These are phyloP conservation scores for Aaosphaeria arxii DNA, from an alignment of 2,329 filamentous ascomycete species.

Conservation along the genomic window DNA sequence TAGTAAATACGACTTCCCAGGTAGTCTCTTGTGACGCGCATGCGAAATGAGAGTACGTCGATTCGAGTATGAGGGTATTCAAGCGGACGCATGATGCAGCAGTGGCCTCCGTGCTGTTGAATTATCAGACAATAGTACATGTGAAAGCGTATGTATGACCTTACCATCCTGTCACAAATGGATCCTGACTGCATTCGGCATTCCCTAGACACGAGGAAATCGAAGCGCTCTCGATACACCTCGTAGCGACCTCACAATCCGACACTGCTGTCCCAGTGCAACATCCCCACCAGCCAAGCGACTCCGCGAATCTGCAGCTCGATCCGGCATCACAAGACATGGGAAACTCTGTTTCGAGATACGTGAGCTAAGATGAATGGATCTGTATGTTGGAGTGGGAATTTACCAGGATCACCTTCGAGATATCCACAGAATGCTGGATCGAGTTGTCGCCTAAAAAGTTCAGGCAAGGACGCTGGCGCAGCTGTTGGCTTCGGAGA, in stretches of 20 bases:
- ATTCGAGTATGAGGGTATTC: conserved; percentile 4
- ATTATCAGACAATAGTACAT: background rate
- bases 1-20: conserved; percentile 4
- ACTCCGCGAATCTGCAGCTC: conserved; percentile 8
- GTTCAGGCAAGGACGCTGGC: conserved; percentile 2
- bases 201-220: conserved; percentile 2
- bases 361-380: background rate
- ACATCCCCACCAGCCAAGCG: conserved; percentile 11
- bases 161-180: conserved; percentile 8
- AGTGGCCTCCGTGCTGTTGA: background rate
- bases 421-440: conserved; percentile 10
- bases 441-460: conserved; percentile 7
- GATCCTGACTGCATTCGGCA: conserved; percentile 5
- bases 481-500: conserved; percentile 8
- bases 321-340: conserved; percentile 5
- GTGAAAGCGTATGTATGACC: background rate
- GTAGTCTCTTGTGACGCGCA: conserved; percentile 5
- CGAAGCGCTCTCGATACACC: conserved; percentile 7
- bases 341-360: conserved; percentile 1
- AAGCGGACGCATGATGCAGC: conserved; percentile 6
- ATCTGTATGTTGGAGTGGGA: background rate
- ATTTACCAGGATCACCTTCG: conserved; percentile 7
- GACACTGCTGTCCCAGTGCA: conserved; percentile 8
- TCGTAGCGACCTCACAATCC: conserved; percentile 11
- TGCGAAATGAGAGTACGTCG: conserved; percentile 7